Evolutionary conservation across 768 basidiomycete genomes (phyloP), one percentile per base, ranked within the genome.

Genomic region (Termitomyces sp.): DNA sequence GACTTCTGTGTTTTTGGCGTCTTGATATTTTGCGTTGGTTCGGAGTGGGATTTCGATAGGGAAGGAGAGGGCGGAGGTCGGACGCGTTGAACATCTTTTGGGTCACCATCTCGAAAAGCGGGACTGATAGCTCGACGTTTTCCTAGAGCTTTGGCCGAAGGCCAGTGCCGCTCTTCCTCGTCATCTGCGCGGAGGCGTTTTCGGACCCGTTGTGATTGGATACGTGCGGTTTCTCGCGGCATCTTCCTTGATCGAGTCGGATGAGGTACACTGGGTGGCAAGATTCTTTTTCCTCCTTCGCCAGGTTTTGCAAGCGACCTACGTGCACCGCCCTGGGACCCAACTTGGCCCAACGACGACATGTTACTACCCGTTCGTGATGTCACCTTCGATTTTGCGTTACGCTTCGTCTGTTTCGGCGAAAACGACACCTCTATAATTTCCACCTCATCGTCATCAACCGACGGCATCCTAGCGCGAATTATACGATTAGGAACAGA

Each of bases 91-190:
- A 34, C 24, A 41, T 6, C 22, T 0, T 4, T 45, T 18, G 12
- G 5, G 20, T 47, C 47, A 13, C 22, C 34, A 30, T 47, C 47
- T 18, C 22, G 42, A 30, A 1, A 20, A 13, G 50, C 22, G 2
- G 64, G 58, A 36, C 59, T 65, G 22, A 55, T 36, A 8, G 69
- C 72, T 48, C 67, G 66, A 18, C 69, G 70, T 54, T 75, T 74
- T 7, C 73, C 72, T 8, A 71, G 59, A 9, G 70, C 70, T 50
- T 75, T 74, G 27, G 69, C 72, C 0, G 73, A 73, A 27, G 69
- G 72, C n/a, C 42, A 12, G 51, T 39, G 15, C 11, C 33, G 46
- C 15, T 42, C 57, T 15, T 34, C 12, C 6, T 52, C 49, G n/a
- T 41, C 41, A 24, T 45, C 55, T 16, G 37, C 36, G 13, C 20